Conservation (phyloP, 2,329 filamentous ascomycete species). For the Sporothrix inflata region DNA sequence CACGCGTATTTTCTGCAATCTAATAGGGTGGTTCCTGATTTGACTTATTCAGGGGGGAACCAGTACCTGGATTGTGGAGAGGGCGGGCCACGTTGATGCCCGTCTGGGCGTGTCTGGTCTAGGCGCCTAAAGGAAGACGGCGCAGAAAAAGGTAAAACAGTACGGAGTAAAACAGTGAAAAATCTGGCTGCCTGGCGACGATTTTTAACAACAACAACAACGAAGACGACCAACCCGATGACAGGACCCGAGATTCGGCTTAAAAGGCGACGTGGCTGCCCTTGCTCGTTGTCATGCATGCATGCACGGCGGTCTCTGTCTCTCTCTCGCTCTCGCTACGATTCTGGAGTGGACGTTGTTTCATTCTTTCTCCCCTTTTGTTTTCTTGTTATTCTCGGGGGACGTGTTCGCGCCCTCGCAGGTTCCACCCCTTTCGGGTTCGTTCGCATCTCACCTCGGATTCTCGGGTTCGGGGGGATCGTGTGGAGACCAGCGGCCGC, state of each 20-base stretch:
- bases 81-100: not conserved
- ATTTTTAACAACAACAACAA: not conserved
- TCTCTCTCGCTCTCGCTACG: not conserved
- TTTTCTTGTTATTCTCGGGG: not conserved
- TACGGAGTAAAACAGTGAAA: not conserved
- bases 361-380: not conserved
- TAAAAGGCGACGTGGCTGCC: not conserved
- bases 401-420: no score
- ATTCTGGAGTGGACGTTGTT: not conserved
- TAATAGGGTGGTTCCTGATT: not conserved
- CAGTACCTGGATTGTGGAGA: not conserved
- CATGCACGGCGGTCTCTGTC: not conserved
- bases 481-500: not conserved
- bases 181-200: constrained; percentile 4
- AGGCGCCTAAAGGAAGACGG: not conserved
- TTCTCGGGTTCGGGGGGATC: not conserved
- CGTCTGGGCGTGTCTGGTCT: not conserved
- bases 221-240: not conserved
- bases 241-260: not conserved
- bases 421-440: no score
- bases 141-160: not conserved
- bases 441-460: not conserved
- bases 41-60: not conserved
- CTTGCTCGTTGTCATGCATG: not conserved
- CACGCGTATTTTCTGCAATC: not conserved